phyloP scores from a whole-genome alignment of 371 early-diverging fungal genomes.

The Mortierella sp. region DNA sequence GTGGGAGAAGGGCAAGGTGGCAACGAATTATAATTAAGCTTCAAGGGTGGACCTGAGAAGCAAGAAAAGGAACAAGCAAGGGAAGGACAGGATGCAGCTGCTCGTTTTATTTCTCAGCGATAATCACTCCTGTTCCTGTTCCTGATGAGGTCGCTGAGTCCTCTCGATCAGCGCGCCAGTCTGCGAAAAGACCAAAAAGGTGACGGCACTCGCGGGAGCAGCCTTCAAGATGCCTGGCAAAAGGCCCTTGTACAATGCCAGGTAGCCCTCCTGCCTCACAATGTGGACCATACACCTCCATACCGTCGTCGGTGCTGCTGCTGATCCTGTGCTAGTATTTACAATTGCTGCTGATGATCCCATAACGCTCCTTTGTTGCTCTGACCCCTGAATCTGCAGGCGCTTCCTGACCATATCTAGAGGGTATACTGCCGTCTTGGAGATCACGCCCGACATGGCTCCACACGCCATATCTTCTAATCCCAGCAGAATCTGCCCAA shows the following conservation, averaged over 20 bases:
- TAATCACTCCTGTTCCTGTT: neutral
- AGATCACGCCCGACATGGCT: constrained; percentile 84
- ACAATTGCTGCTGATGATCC: constrained; percentile 60
- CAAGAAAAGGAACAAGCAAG: too few relatives aligned
- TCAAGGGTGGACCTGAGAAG: too few relatives aligned
- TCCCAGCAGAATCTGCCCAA: constrained; percentile 43
- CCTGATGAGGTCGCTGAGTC: constrained; percentile 16
- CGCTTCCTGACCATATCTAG: constrained; percentile 90
- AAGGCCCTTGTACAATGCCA: constrained; percentile 90
- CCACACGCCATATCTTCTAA: constrained; percentile 84
- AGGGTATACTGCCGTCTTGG: constrained; percentile 92
- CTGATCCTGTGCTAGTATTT: constrained; percentile 63
- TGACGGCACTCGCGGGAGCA: constrained; percentile 86
- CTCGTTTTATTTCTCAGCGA: neutral
- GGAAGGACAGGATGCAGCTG: too few relatives aligned
- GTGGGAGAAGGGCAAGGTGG: too few relatives aligned
- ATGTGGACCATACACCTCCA: constrained; percentile 72
- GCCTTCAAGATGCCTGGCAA: constrained; percentile 90
- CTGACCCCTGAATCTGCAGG: constrained; percentile 65
- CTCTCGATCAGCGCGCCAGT: constrained; percentile 43
- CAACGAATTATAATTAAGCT: too few relatives aligned
- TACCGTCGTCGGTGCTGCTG: constrained; percentile 71
- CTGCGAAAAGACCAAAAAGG: constrained; percentile 82
- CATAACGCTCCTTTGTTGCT: constrained; percentile 23
- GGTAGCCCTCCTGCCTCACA: constrained; percentile 79